A percentile compares a stretch with the other conserved stretches of the same genome.
Conservation (phyloP, 2,329 filamentous ascomycete species). For the Monosporascus sp. region DNA sequence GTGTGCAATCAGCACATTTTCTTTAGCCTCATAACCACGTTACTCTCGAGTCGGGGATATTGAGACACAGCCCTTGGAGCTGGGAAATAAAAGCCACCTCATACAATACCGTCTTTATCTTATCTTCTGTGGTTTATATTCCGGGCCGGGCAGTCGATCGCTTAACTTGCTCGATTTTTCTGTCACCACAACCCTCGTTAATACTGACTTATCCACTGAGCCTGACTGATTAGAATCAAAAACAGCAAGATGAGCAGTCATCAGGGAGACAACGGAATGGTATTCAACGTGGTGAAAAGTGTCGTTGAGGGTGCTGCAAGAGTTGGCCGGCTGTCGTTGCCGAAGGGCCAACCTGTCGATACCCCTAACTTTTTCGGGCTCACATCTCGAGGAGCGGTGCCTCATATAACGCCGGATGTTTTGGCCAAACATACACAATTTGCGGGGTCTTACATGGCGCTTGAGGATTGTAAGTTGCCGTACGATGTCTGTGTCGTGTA, state of each 20-base stretch:
- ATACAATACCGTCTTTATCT: too few relatives aligned
- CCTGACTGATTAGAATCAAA: not conserved
- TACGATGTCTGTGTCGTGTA: not conserved
- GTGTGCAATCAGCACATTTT: too few relatives aligned
- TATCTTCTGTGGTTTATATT: too few relatives aligned
- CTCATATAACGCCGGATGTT: conserved; percentile 86
- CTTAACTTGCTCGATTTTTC: not conserved
- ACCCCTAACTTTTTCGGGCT: conserved; percentile 80
- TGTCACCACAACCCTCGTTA: not conserved
- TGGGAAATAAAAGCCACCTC: too few relatives aligned
- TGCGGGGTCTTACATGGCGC: conserved; percentile 67
- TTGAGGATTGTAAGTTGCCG: conserved; percentile 79
- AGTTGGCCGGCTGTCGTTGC: conserved; percentile 60
- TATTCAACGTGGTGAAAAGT: conserved; percentile 44
- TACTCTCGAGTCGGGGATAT: too few relatives aligned
- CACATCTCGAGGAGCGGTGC: conserved; percentile 77
- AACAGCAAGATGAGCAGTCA: conserved; percentile 8
- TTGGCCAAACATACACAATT: conserved; percentile 60
- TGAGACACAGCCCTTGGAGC: too few relatives aligned
- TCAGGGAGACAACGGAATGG: conserved; percentile 22
- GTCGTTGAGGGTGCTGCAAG: conserved; percentile 40
- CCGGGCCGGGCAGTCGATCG: not conserved
- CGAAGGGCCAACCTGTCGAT: conserved; percentile 57
- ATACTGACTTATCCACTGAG: not conserved
- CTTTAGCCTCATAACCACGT: too few relatives aligned